A percentile compares a stretch with the other conserved stretches of the same genome.
These are phyloP conservation scores for Trichoderma arundinaceum DNA, from an alignment of 2,329 filamentous ascomycete genomes.

Conservation along the genomic window DNA sequence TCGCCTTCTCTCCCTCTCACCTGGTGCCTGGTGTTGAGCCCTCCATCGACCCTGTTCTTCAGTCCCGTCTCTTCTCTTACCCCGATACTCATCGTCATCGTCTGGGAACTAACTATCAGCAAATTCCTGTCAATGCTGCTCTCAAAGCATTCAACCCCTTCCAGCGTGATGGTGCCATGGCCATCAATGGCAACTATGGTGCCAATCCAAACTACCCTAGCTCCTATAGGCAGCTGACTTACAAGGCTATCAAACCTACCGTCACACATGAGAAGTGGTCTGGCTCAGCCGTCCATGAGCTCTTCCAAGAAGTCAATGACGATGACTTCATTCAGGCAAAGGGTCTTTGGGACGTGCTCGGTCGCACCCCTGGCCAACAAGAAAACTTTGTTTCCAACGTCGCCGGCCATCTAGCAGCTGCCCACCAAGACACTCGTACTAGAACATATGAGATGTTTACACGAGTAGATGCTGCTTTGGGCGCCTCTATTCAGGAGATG, in stretches of 20 bases:
- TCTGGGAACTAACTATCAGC: slow-evolving; percentile 67
- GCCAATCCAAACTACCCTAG: slow-evolving; percentile 64
- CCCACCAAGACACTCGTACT: slow-evolving; percentile 59
- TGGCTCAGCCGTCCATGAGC: slow-evolving; percentile 50
- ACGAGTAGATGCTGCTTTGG: slow-evolving; percentile 60
- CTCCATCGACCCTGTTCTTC: slow-evolving; percentile 66
- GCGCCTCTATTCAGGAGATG: slow-evolving; percentile 56
- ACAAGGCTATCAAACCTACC: slow-evolving; percentile 49
- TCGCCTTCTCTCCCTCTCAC: slow-evolving; percentile 68
- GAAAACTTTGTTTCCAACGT: slow-evolving; percentile 66
- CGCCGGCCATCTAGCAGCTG: slow-evolving; percentile 60
- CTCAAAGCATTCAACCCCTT: slow-evolving; percentile 67
- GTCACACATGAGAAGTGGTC: slow-evolving; percentile 56
- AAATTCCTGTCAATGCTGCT: slow-evolving; percentile 66
- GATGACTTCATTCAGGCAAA: slow-evolving; percentile 58
- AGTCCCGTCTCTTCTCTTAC: slow-evolving; percentile 66
- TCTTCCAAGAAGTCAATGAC: slow-evolving; percentile 53
- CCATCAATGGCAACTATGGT: slow-evolving; percentile 68
- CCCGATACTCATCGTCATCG: slow-evolving; percentile 68
- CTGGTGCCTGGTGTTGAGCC: slow-evolving; percentile 68
- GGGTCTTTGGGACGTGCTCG: slow-evolving; percentile 56
- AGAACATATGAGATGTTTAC: slow-evolving; percentile 67
- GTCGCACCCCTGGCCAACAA: slow-evolving; percentile 60
- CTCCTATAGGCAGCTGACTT: slow-evolving; percentile 54
- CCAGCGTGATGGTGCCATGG: slow-evolving; percentile 76